Evolutionary conservation across 108 stramenopile species (phyloP), one percentile per base, ranked within the genome.

Genomic region (Fistulifera solaris): DNA sequence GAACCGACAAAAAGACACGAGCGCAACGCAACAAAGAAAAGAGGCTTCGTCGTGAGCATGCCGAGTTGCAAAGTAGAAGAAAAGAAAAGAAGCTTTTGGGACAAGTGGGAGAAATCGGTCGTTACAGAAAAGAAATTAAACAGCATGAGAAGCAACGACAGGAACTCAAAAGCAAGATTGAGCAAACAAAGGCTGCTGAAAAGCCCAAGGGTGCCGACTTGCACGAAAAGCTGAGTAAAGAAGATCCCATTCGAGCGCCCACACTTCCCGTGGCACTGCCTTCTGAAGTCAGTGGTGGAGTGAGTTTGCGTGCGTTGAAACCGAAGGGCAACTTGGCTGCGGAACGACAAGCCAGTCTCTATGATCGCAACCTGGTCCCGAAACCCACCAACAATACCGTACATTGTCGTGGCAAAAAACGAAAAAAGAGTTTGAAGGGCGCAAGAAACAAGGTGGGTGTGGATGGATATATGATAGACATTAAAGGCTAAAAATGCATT

Each of bases 1-100:
- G 61, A 35, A 70, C 70, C 58, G 81, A 73, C 41, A 91, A 91
- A 47, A 55, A 87, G 49, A 91, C 89, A 19, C 62, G 76, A 38
- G 83, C 89, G 1, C 78, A 91, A 43, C 80, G 89, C 50, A 91
- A 91, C 55, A 82, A 77, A 48, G 83, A 85, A 69, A 84, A 78
- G 48, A 72, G 89, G 43, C 41, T 73, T 40, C 75, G 82, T 28
- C 67, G 61, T 1, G 78, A 79, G 54, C 49, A 68, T 24, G 48
- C 48, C 1, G 70, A 66, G 18, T 52, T 85, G 23, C 54, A 73
- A 45, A 56, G 72, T 50, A 74, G 73, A 2, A 77, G 70, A 42
- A 26, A 41, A 10, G 44, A 56, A 44, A 87, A 83, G 65, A 69
- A 76, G 39, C 54, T 83, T 17, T 45, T 78, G 56, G 67, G 80